Conservation (phyloP, 2,329 filamentous ascomycete species). For the Fusarium mexicanum region DNA sequence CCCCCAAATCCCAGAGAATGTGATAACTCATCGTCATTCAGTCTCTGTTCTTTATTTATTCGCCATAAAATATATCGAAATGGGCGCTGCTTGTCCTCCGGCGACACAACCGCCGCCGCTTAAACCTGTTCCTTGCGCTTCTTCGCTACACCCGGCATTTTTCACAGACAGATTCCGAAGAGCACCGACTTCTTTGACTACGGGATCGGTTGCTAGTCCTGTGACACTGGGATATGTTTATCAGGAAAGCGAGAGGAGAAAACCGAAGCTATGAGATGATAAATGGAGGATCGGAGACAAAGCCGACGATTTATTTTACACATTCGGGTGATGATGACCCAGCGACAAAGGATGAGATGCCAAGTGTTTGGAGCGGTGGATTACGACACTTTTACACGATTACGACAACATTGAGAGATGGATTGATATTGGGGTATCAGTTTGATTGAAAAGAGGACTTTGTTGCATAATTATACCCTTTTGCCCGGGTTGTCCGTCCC, state of each 20-base stretch:
- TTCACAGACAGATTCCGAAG: conserved; percentile 73
- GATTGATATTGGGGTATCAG: conserved; percentile 14
- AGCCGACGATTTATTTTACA: neutral
- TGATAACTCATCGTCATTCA: neutral
- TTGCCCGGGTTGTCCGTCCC: conserved; percentile 30
- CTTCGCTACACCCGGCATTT: conserved; percentile 77
- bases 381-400: conserved; percentile 1
- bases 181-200: conserved; percentile 54
- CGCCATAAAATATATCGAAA: neutral
- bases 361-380: neutral
- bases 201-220: conserved; percentile 52
- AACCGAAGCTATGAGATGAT: conserved; percentile 48
- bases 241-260: conserved; percentile 53
- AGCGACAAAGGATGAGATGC: neutral
- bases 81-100: conserved; percentile 29
- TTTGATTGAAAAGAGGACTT: conserved; percentile 36
- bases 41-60: neutral
- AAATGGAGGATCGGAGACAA: neutral
- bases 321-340: neutral
- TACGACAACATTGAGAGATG: neutral
- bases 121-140: conserved; percentile 49
- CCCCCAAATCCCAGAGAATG: conserved; percentile 20
- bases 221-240: conserved; percentile 71
- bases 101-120: conserved; percentile 20
- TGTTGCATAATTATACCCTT: conserved; percentile 41